Evolutionary conservation across 176 grass and related monocot species (phyloP).

Genomic region (Oryza australiensis): DNA sequence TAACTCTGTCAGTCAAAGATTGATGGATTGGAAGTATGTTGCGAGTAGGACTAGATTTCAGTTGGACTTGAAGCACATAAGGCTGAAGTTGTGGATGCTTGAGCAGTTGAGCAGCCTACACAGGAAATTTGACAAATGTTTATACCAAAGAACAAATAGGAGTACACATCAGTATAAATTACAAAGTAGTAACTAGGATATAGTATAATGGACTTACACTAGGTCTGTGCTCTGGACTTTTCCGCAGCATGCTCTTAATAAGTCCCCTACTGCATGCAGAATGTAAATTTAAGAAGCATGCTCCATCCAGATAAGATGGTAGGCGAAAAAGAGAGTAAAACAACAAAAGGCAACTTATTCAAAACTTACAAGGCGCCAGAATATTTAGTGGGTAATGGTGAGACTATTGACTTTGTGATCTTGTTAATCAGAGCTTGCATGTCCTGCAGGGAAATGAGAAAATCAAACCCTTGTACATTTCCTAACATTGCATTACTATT

Average conservation of each 20-base stretch:
- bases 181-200: background rate
- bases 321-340: slow-evolving; percentile 14
- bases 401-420: slow-evolving; percentile 96
- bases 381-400: slow-evolving; percentile 83
- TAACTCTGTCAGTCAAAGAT: slow-evolving; percentile 57
- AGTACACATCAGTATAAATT: slow-evolving; percentile 10
- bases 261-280: slow-evolving; percentile 76
- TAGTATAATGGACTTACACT: slow-evolving; percentile 54
- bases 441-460: slow-evolving; percentile 56
- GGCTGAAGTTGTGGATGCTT: slow-evolving; percentile 88
- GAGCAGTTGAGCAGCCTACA: slow-evolving; percentile 81
- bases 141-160: slow-evolving; percentile 3
- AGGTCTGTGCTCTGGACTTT: slow-evolving; percentile 92
- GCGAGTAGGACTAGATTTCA: slow-evolving; percentile 71
- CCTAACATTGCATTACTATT: background rate
- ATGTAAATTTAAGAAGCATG: slow-evolving; percentile 39
- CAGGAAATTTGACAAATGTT: slow-evolving; percentile 25
- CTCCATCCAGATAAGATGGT: slow-evolving; percentile 25
- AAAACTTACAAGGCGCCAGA: slow-evolving; percentile 92
- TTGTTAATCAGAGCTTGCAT: slow-evolving; percentile 99
- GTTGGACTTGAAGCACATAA: slow-evolving; percentile 88
- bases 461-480: background rate
- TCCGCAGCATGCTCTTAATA: slow-evolving; percentile 95
- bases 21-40: slow-evolving; percentile 47
- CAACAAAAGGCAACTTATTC: background rate